Conservation (phyloP, 2,329 filamentous ascomycete species). For the Penicillium sp. region DNA sequence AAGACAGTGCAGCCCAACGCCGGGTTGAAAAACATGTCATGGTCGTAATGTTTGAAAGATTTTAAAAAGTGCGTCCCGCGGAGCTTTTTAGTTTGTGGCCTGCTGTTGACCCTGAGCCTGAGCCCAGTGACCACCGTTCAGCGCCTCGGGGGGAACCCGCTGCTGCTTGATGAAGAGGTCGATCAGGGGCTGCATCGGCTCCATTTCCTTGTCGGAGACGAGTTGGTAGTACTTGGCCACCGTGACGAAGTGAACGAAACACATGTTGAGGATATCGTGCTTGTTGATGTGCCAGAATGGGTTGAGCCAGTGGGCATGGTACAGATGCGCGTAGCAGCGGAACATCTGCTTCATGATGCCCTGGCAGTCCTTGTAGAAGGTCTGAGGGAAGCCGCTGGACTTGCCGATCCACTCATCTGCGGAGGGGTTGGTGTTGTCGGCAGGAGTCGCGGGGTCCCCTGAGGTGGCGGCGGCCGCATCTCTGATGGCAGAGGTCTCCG, state of each 20-base stretch:
- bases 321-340: constrained; percentile 95
- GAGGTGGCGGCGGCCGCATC: constrained; percentile 54
- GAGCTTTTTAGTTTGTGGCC: constrained; percentile 30
- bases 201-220: constrained; percentile 84
- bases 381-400: constrained; percentile 86
- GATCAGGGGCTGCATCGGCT: constrained; percentile 94
- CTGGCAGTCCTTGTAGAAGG: constrained; percentile 88
- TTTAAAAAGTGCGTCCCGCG: too few species aligned
- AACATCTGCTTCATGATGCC: constrained; percentile 98
- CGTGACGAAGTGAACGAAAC: constrained; percentile 82
- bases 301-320: constrained; percentile 91
- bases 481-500: constrained; percentile 58
- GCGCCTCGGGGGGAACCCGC: constrained; percentile 74
- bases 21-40: constrained; percentile 38
- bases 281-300: constrained; percentile 81
- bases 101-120: too few species aligned
- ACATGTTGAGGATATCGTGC: constrained; percentile 76
- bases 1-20: constrained; percentile 37
- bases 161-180: constrained; percentile 90
- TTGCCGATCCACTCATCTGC: constrained; percentile 84
- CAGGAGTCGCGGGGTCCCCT: constrained; percentile 14
- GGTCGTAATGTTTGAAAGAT: constrained; percentile 25
- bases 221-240: constrained; percentile 81
- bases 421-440: constrained; percentile 54
- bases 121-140: constrained; percentile 48